Base-by-base conservation (phyloP, 768 basidiomycete species). In the Dentipellis fragilis region DNA sequence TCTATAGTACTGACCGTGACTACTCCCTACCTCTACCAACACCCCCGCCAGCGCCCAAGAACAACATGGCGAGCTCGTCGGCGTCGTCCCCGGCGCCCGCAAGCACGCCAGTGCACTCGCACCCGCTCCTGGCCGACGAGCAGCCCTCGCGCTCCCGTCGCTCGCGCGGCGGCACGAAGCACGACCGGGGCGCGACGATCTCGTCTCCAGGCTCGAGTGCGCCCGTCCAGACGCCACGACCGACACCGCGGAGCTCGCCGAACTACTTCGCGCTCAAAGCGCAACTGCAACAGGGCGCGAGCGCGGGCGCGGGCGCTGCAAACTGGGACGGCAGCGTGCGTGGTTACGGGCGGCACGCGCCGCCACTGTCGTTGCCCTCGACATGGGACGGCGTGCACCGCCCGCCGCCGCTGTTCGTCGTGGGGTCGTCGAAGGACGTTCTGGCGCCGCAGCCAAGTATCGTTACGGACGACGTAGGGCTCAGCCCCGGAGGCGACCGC, bases 101-200 rank as follows among this genome's bases (percentile, higher is more conserved):
- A 29, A 23, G 64, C 39, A 84, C 79, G 6, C 80, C 82, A 21
- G 84, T 85, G 19, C 73, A 89, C 58, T 80, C 80, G 0, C 89
- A 91, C 63, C 89, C 89, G 38, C 78, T 91, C 21, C 80, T 79
- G 3, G 74, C 74, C 8, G 85, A 87, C 35, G 79, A 83, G 35
- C 60, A 22, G 0, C 63, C 73, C 10, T 63, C 68, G 29, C 63
- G 66, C 9, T 73, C 76, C 2, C 78, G 84, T 52, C 73, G 79
- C 47, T 72, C 66, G 57, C 80, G 81, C 51, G 67, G 69, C 50
- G 64, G 61, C 55, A 52, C 61, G 17, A 70, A 65, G 46, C 75
- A 74, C 19, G 34, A 59, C 40, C 29, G 29, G 3, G 29, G 29
- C 29, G 29, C 29, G 29, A 29, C 29, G 29, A 29, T 29, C 29